Evolutionary conservation across 148 eudicot genomes (phyloP), one percentile per base, ranked within the genome.

Genomic region (Arctostaphylos glauca): DNA sequence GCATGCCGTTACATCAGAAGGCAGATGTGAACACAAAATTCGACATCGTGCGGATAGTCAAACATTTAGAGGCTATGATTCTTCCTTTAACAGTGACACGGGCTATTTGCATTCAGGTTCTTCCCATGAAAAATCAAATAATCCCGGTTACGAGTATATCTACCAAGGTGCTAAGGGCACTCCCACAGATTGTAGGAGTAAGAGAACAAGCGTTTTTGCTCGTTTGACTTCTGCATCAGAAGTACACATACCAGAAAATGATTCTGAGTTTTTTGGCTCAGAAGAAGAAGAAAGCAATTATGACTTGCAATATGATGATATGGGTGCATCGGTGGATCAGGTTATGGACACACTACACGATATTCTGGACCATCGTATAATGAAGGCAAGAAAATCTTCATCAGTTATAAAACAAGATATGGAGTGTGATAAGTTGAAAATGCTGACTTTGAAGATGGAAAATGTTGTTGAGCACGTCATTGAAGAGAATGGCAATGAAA

Each of bases 191-290:
- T 56, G 81, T 56, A 41, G 38, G 25, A 83, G 53, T 12, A 64
- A 67, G 21, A 88, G 88, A 75, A 74, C 54, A 81, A 90, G 92
- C 43, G 90, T 90, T 19, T 90, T 90, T 81, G 7, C 83, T 81
- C 88, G 92, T 38, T 84, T 90, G 85, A 84, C 83, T 79, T 47
- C 67, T 13, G 71, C 82, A 50, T 78, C 77, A 13, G 80, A 66
- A 23, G 79, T 49, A 19, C 68, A 18, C 52, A 67, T 6, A 54
- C 44, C 21, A 56, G 59, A 85, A 44, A 47, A 72, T 38, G 71
- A 8, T 66, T 66, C 43, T 43, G 44, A 66, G 3, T 2, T 31
- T 31, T 66, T 25, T 43, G 25, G 44, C 71, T 66, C 2, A 43
- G 71, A 15, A 66, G 71, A 66, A 66, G 44, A 66, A 31, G 71